Evolutionary conservation across 73 alveolate genomes (phyloP).

Genomic region (Tetrahymena elliotti): DNA sequence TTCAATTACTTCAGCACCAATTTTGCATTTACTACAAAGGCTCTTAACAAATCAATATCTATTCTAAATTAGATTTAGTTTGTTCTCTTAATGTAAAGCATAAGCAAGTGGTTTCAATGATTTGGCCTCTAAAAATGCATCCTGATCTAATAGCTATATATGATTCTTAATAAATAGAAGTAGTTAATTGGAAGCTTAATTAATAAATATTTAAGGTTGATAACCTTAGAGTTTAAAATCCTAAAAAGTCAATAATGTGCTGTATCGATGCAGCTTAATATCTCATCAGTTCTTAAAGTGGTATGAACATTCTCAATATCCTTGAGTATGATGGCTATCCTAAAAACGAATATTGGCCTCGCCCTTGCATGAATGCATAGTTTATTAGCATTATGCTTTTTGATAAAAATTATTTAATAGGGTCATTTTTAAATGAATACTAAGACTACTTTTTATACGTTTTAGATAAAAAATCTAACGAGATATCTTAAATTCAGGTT

Average conservation of each 20-base stretch:
- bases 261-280: not conserved
- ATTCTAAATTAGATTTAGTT: not conserved
- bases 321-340: not conserved
- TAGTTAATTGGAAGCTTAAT: not conserved
- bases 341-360: not conserved
- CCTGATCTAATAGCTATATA: not conserved
- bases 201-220: not conserved
- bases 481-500: not conserved
- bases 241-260: not conserved
- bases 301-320: not conserved
- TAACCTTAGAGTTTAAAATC: not conserved
- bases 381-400: not conserved
- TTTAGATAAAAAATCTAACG: not conserved
- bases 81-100: not conserved
- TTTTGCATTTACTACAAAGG: not conserved
- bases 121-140: not conserved
- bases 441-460: not conserved
- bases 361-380: not conserved
- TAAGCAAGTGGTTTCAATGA: not conserved
- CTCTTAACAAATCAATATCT: not conserved
- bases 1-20: not conserved
- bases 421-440: not conserved
- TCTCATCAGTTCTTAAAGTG: not conserved
- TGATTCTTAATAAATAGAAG: not conserved
- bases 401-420: not conserved